Evolutionary conservation across 2,329 filamentous ascomycete species (phyloP).

Genomic region (Paraconiothyrium sp.): DNA sequence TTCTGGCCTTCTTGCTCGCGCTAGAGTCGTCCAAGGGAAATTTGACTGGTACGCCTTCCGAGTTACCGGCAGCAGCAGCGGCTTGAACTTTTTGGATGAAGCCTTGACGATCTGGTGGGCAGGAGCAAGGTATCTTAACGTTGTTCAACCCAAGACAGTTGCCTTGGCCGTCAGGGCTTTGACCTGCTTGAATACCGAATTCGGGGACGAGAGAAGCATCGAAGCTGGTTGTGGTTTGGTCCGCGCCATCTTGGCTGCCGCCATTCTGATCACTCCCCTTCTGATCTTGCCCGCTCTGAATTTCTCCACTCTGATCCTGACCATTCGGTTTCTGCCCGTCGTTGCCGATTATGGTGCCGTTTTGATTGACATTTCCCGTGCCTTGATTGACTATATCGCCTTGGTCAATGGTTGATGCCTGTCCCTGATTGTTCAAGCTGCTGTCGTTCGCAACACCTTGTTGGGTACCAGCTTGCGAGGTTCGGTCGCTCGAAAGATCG

Average conservation of each 20-base stretch:
- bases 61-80: conserved; percentile 20
- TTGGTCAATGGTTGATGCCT: background rate
- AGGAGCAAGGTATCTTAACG: conserved; percentile 23
- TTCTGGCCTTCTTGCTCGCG: conserved; percentile 19
- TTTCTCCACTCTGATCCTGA: background rate
- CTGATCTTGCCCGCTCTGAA: background rate
- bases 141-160: conserved; percentile 24
- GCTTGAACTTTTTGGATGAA: conserved; percentile 23
- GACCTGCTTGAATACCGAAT: conserved; percentile 24
- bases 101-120: conserved; percentile 21
- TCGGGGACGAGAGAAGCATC: conserved; percentile 24
- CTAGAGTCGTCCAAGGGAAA: conserved; percentile 20
- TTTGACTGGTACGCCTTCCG: conserved; percentile 17
- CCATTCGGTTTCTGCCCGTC: conserved; percentile 2
- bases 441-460: background rate
- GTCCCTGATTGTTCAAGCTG: conserved; percentile 1
- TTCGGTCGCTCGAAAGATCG: background rate
- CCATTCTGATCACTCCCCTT: background rate
- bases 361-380: conserved; percentile 4
- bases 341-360: background rate
- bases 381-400: background rate
- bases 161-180: conserved; percentile 19
- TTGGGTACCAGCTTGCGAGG: background rate
- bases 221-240: conserved; percentile 11
- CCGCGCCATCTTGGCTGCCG: background rate